These are phyloP conservation scores for Scheffersomyces spartinae DNA, from an alignment of 805 yeast species.

Conservation along the genomic window DNA sequence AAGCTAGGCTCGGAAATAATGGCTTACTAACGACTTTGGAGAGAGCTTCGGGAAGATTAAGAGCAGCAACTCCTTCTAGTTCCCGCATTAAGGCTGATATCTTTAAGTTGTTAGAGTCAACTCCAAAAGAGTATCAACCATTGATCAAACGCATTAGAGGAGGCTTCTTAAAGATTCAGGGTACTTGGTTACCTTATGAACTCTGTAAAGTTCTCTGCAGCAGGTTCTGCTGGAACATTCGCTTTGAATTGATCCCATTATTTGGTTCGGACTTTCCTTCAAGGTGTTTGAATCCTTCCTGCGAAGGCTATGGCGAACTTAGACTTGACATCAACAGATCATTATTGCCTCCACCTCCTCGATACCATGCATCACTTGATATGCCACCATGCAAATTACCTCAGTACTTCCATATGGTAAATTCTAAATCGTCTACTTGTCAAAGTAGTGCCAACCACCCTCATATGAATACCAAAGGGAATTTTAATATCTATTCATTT, in stretches of 20 bases:
- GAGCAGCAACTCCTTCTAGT: conserved; percentile 5
- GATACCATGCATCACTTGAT: no score
- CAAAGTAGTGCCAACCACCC: conserved; percentile 1
- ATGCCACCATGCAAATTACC: not conserved
- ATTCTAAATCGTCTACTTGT: not conserved
- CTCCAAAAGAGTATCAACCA: conserved; percentile 49
- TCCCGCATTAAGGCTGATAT: conserved; percentile 74
- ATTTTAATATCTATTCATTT: no score
- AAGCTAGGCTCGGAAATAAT: no score
- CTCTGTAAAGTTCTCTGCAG: conserved; percentile 58
- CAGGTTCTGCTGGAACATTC: conserved; percentile 65
- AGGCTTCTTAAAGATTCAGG: conserved; percentile 85
- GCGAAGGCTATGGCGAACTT: conserved; percentile 56
- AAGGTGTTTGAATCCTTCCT: conserved; percentile 46
- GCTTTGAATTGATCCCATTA: conserved; percentile 66
- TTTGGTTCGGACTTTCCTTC: conserved; percentile 65
- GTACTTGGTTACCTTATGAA: conserved; percentile 79
- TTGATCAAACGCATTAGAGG: conserved; percentile 71
- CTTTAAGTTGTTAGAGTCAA: conserved; percentile 53
- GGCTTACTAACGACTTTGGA: no score
- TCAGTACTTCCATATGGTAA: not conserved
- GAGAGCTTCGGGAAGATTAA: no score
- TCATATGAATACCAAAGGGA: no score
- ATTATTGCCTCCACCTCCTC: not conserved
- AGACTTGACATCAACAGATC: conserved; percentile 17